phyloP scores from a whole-genome alignment of 371 early-diverging fungal species.

The Conidiobolus incongruus region DNA sequence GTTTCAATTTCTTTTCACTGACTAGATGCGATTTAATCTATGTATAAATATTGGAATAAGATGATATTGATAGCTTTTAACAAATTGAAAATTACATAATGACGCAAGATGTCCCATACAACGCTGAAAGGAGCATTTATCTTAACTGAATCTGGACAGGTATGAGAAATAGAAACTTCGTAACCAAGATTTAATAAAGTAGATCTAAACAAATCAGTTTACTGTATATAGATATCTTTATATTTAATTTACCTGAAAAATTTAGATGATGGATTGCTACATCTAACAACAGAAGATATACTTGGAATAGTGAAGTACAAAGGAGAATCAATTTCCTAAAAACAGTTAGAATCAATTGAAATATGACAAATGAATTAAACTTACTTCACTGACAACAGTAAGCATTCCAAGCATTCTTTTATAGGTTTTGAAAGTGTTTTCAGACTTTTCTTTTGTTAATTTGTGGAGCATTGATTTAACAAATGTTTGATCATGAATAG shows the following conservation, averaged over 20 bases:
- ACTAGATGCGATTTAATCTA: constrained; percentile 39
- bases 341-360: too few relatives aligned
- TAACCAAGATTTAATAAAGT: constrained; percentile 87
- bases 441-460: too few relatives aligned
- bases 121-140: constrained; percentile 79
- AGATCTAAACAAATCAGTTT: too few relatives aligned
- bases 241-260: too few relatives aligned
- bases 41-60: too few relatives aligned
- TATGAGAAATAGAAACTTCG: constrained; percentile 82
- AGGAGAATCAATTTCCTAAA: too few relatives aligned
- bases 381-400: constrained; percentile 62
- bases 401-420: constrained; percentile 90
- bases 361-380: constrained; percentile 2
- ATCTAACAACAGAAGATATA: too few relatives aligned
- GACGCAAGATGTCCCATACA: constrained; percentile 84
- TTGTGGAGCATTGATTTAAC: constrained; percentile 34
- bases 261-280: too few relatives aligned
- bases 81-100: constrained; percentile 13
- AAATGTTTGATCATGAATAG: constrained; percentile 68
- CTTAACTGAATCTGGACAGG: constrained; percentile 68
- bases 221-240: too few relatives aligned
- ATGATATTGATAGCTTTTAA: neutral
- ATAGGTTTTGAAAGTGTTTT: constrained; percentile 41
- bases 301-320: too few relatives aligned
- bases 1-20: constrained; percentile 30